These are phyloP conservation scores for Phaeosphaeria sp. DNA, from an alignment of 2,329 filamentous ascomycete genomes.

Conservation along the genomic window DNA sequence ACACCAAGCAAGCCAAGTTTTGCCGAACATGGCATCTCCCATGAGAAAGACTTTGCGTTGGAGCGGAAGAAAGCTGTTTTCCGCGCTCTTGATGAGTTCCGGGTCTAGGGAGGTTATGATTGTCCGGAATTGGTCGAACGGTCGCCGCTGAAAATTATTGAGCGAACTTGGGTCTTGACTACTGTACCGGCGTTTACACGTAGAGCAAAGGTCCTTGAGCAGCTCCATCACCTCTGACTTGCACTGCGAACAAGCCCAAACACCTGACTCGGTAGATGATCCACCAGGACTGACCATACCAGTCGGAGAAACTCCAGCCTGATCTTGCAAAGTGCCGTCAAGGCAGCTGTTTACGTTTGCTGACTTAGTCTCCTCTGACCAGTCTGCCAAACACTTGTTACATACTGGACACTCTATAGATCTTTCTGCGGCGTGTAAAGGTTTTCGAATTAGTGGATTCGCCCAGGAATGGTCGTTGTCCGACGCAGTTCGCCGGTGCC, in stretches of 20 bases:
- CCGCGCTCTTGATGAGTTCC: slow-evolving; percentile 2
- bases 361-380: no score
- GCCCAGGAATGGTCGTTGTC: no score
- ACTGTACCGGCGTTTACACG: not conserved
- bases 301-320: no score
- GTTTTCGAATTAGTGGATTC: no score
- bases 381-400: no score
- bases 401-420: no score
- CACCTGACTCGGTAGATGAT: not conserved
- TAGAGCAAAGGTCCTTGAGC: not conserved
- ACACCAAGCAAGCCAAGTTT: slow-evolving; percentile 14
- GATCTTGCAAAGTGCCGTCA: no score
- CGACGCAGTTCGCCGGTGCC: no score
- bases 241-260: not conserved
- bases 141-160: not conserved
- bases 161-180: not conserved
- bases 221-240: not conserved
- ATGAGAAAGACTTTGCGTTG: slow-evolving; percentile 14
- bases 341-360: no score
- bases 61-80: not conserved
- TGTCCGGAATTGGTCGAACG: not conserved
- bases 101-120: not conserved
- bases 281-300: no score
- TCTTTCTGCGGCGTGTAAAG: no score
- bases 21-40: slow-evolving; percentile 13